Evolutionary conservation across 1,284 basidiomycete genomes (phyloP), one percentile per base, ranked within the genome.

Genomic region (Ustilago vetiveriae): DNA sequence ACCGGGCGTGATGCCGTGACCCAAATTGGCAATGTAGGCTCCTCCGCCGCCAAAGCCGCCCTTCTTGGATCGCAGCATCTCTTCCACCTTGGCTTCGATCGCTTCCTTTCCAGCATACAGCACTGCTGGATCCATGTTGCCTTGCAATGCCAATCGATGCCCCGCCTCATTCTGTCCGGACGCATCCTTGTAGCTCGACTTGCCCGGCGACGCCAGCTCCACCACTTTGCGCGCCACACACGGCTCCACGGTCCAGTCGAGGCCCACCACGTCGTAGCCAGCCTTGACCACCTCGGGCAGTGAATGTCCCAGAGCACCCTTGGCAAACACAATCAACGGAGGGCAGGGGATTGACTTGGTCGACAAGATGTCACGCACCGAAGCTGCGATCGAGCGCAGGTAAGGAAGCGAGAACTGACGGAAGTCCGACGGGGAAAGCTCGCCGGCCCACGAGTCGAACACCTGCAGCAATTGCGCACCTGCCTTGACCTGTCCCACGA

Each of bases 51-150:
- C 86, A 84, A 98, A 98, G 21, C 87, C 86, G 67, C 88, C 85
- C 47, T 76, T 74, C 26, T 77, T 79, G 62, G 74, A 72, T 64
- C 89, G 88, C 87, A 95, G 60, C 78, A 81, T 90, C 73, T 90
- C 86, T 84, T 92, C 89, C 35, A 97, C 92, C 75, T 92, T 89
- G 45, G 84, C 83, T 83, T 94, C 91, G 76, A 98, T 97, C 8
- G 93, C 92, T 19, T 90, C 90, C 23, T 75, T 73, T 65, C 85
- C 86, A 2, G 93, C 92, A 40, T 92, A 94, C 72, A 94, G 93
- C 41, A 98, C 85, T 38, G 94, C 85, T 46, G 87, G 88, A 83
- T 99, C 96, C 82, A 96, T 86, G 84, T 98, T 98, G 14, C 96
- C 96, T 82, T 99, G 96, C 41, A 98, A 83, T 16, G 90, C 89